phyloP scores from a whole-genome alignment of 306 rosid genomes.

The Carpinus fangiana region DNA sequence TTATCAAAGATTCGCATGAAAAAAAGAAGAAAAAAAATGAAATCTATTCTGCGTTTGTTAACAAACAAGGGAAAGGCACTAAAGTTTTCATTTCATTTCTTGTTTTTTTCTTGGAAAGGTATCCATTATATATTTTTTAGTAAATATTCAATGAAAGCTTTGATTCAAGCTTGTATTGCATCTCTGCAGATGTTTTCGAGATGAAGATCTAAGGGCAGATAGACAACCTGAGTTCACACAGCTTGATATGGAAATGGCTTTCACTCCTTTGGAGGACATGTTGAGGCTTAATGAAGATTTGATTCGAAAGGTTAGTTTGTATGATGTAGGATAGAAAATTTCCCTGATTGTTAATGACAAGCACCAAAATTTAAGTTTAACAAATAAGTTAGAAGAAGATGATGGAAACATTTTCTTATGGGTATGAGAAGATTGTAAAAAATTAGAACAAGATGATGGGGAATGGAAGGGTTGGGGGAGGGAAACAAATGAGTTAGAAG shows the following conservation, averaged over 20 bases:
- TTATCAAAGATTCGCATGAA: neutral
- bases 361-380: neutral
- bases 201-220: slow-evolving; percentile 96
- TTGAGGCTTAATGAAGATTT: slow-evolving; percentile 84
- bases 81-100: neutral
- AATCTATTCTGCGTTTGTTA: neutral
- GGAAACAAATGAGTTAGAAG: neutral
- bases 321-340: slow-evolving; percentile 10
- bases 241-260: slow-evolving; percentile 96
- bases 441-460: neutral
- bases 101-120: neutral
- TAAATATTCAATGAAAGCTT: neutral
- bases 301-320: slow-evolving; percentile 74
- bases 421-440: slow-evolving; percentile 2
- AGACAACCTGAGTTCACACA: slow-evolving; percentile 98
- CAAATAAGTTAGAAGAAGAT: neutral
- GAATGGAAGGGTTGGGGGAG: neutral
- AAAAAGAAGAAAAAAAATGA: neutral
- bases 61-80: neutral
- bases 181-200: slow-evolving; percentile 79
- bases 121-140: neutral
- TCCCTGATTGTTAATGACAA: slow-evolving; percentile 10
- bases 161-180: slow-evolving; percentile 18
- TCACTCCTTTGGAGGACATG: slow-evolving; percentile 91
- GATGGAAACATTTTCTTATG: slow-evolving; percentile 4